A percentile compares a stretch with the other conserved stretches of the same genome.
phyloP scores from a whole-genome alignment of 306 rosid genomes.

The Prinsepia uniflora region DNA sequence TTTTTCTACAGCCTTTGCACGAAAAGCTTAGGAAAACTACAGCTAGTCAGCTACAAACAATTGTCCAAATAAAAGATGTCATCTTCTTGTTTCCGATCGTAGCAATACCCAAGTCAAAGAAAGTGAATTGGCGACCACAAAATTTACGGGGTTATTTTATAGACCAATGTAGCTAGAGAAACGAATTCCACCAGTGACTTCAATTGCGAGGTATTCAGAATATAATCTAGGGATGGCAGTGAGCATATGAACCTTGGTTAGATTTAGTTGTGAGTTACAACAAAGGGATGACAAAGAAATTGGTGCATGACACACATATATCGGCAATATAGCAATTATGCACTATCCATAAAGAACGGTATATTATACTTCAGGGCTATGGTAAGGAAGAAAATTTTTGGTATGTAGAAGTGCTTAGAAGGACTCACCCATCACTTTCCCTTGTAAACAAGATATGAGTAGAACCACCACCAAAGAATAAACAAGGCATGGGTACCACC shows the following conservation, averaged over 20 bases:
- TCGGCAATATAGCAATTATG: neutral
- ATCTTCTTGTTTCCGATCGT: no score
- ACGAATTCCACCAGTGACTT: neutral
- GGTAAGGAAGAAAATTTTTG: neutral
- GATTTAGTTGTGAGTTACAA: neutral
- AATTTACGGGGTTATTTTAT: neutral
- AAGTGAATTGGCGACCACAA: neutral
- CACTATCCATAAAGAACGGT: neutral
- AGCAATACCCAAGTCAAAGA: no score
- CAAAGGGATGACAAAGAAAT: neutral
- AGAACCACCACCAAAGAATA: conserved; percentile 94
- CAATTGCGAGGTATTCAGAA: neutral
- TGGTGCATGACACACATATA: neutral
- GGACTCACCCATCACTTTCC: conserved; percentile 62
- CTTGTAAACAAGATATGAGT: conserved; percentile 74
- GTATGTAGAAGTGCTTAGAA: neutral
- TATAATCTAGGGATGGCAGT: neutral
- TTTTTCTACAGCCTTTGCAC: no score
- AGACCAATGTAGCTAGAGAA: no score
- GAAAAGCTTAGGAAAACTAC: no score
- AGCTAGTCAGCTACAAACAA: no score
- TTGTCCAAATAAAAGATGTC: no score
- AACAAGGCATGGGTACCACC: conserved; percentile 88
- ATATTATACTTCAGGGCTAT: neutral
- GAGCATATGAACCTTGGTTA: neutral